A percentile compares a stretch with the other conserved stretches of the same genome.
These are phyloP conservation scores for Fusarium incarnatum DNA, from an alignment of 2,329 filamentous ascomycete species.

Conservation along the genomic window DNA sequence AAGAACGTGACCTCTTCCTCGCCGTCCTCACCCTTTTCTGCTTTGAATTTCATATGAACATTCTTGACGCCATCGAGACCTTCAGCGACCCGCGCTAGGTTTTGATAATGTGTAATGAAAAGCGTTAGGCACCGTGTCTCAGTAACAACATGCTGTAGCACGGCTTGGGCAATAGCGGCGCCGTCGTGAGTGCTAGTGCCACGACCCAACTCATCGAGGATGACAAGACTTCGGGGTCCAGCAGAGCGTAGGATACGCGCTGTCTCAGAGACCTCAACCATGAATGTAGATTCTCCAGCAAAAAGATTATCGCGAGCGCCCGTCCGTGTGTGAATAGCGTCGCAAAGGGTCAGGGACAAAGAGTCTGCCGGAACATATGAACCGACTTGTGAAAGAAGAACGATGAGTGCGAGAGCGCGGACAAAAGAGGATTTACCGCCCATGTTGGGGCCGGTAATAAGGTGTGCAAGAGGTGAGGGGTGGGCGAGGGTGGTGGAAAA, in stretches of 20 bases:
- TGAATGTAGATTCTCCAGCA: constrained; percentile 94
- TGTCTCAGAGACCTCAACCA: constrained; percentile 96
- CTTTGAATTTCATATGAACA: constrained; percentile 91
- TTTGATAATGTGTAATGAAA: constrained; percentile 98
- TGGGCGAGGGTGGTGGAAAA: constrained; percentile 83
- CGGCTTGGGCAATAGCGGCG: constrained; percentile 92
- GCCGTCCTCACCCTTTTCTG: constrained; percentile 55
- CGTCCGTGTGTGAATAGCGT: constrained; percentile 95
- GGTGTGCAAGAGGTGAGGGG: constrained; percentile 75
- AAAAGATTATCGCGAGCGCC: constrained; percentile 97
- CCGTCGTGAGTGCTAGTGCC: constrained; percentile 97
- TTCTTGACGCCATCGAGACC: constrained; percentile 80
- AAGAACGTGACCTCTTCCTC: constrained; percentile 91
- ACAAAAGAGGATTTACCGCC: constrained; percentile 99
- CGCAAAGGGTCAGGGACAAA: constrained; percentile 81
- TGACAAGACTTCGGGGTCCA: constrained; percentile 84
- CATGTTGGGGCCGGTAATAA: constrained; percentile 98
- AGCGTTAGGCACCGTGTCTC: constrained; percentile 82
- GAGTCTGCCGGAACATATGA: constrained; percentile 88
- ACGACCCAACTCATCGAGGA: constrained; percentile 93
- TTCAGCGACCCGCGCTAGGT: constrained; percentile 76
- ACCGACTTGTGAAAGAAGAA: constrained; percentile 94
- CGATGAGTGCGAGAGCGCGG: constrained; percentile 88
- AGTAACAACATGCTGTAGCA: constrained; percentile 84
- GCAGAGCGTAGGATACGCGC: constrained; percentile 90